phyloP scores from a whole-genome alignment of 1,284 basidiomycete genomes.

The Austroboletus niveus region DNA sequence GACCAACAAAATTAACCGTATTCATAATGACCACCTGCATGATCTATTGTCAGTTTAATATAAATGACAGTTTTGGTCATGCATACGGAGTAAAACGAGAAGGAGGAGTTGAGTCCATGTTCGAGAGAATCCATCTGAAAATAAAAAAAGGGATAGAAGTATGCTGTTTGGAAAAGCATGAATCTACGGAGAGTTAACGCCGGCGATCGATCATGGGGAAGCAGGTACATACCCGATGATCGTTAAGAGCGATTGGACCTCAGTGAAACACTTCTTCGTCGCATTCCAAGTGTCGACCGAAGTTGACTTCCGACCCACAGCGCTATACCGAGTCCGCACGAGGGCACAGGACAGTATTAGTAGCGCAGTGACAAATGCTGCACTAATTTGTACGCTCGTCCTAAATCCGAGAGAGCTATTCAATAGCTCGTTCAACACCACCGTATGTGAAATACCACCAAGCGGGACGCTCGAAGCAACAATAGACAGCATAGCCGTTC shows the following conservation, averaged over 20 bases:
- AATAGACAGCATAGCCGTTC: constrained; percentile 32
- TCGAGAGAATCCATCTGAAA: constrained; percentile 28
- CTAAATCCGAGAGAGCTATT: constrained; percentile 26
- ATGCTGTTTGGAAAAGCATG: constrained; percentile 21
- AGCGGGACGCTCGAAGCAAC: constrained; percentile 31
- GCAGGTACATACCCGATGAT: constrained; percentile 20
- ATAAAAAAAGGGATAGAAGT: constrained; percentile 30
- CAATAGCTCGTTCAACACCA: constrained; percentile 42
- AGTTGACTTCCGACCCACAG: not conserved
- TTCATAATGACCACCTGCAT: constrained; percentile 45
- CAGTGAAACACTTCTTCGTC: constrained; percentile 22
- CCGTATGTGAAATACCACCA: constrained; percentile 32
- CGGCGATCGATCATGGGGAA: not conserved
- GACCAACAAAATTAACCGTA: constrained; percentile 39
- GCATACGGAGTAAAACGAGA: constrained; percentile 31
- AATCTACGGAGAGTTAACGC: constrained; percentile 10
- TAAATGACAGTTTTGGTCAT: too few species aligned
- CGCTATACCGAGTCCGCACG: constrained; percentile 27
- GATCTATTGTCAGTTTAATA: not conserved
- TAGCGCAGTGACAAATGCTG: constrained; percentile 24
- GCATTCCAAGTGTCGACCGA: constrained; percentile 17
- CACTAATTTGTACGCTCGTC: constrained; percentile 30
- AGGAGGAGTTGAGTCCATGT: constrained; percentile 24
- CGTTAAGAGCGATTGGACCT: constrained; percentile 24
- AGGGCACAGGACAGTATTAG: constrained; percentile 29